These are phyloP conservation scores for Climacium dendroides DNA, from an alignment of 225 moss, liverwort and hornwort species.

Conservation along the genomic window DNA sequence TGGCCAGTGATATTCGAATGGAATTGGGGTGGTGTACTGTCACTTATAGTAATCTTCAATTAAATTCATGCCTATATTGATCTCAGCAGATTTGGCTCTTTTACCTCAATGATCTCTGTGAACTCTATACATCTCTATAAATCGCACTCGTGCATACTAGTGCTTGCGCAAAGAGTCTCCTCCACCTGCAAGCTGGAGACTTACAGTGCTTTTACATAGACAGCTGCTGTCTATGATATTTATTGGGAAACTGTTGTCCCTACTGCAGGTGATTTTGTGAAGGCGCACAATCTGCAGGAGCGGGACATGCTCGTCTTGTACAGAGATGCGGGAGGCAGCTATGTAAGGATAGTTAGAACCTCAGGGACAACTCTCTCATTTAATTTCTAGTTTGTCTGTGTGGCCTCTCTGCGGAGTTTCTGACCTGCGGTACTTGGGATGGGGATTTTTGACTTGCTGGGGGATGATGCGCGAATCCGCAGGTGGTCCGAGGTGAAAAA, in stretches of 20 bases:
- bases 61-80: background rate
- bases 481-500: slow-evolving; percentile 26
- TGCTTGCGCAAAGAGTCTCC: background rate
- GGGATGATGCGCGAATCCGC: background rate
- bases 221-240: background rate
- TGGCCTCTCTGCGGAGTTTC: background rate
- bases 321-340: slow-evolving; percentile 26
- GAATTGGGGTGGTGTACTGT: background rate
- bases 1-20: background rate
- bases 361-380: background rate
- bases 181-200: background rate
- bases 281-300: slow-evolving; percentile 28
- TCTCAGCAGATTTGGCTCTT: background rate
- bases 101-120: background rate
- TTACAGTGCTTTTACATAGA: too few relatives aligned
- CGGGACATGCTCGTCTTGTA: slow-evolving; percentile 29
- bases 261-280: slow-evolving; percentile 36
- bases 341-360: slow-evolving; percentile 2
- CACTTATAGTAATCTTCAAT: background rate
- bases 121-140: background rate
- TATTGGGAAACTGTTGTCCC: background rate
- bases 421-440: background rate
- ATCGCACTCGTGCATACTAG: background rate
- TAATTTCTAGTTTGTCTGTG: background rate
- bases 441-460: background rate